phyloP scores from a whole-genome alignment of 2,329 filamentous ascomycete species.

The Thyridium curvatum region DNA sequence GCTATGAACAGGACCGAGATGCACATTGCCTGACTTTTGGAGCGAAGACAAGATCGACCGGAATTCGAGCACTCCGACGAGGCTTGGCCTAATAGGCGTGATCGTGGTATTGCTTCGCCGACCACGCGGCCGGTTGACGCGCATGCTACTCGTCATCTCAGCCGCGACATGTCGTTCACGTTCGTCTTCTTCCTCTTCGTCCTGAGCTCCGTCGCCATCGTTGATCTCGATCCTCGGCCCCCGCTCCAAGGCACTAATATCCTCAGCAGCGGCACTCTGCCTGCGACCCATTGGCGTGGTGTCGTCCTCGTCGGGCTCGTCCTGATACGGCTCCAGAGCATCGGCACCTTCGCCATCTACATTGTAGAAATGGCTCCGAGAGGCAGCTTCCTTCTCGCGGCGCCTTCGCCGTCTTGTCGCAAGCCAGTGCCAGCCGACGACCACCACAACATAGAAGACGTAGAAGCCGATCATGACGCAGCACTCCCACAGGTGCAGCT shows the following conservation, averaged over 20 bases:
- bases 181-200: conserved; percentile 39
- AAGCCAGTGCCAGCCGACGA: conserved; percentile 91
- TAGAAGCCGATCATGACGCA: conserved; percentile 88
- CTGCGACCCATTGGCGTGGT: conserved; percentile 22
- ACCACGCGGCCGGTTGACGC: conserved; percentile 63
- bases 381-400: conserved; percentile 61
- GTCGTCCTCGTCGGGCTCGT: conserved; percentile 48
- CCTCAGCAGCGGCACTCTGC: conserved; percentile 15
- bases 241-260: conserved; percentile 37
- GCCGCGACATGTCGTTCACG: conserved; percentile 64
- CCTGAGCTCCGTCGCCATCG: conserved; percentile 21
- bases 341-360: conserved; percentile 43
- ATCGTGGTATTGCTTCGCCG: conserved; percentile 66
- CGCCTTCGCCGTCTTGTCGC: conserved; percentile 54
- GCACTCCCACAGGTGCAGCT: conserved; percentile 83
- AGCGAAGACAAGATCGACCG: conserved; percentile 83
- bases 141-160: conserved; percentile 91
- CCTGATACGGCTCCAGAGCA: conserved; percentile 59
- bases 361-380: conserved; percentile 67
- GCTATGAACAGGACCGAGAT: conserved; percentile 61
- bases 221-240: conserved; percentile 42
- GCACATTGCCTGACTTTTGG: conserved; percentile 72
- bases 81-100: conserved; percentile 83
- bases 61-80: conserved; percentile 92
- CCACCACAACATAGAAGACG: conserved; percentile 78